Evolutionary conservation across 1,284 basidiomycete species (phyloP), one percentile per base, ranked within the genome.

Genomic region (Omphalotus olearius): DNA sequence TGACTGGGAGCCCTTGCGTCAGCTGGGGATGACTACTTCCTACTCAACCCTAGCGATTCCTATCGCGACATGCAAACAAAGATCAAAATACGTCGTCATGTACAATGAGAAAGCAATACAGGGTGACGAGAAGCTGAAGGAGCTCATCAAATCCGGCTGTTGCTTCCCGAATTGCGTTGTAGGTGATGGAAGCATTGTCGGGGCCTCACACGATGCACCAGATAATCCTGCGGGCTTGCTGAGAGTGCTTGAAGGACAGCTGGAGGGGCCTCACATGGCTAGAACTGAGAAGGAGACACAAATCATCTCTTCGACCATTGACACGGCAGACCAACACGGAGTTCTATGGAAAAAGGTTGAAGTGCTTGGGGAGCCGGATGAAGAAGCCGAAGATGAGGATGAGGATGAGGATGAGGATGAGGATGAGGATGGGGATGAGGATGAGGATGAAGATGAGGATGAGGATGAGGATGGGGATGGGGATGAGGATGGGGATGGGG

Each of bases 311-410:
- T 33, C 30, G 13, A 9, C 13, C 30, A 10, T 9, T 33, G 30
- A 33, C 9, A 9, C 30, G 7, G 5, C 23, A 5, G 23, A 23
- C 23, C 25, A n/a, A 7, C 7, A 55, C 17, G 63, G 43, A 60
- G 63, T 14, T 56, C 60, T 16, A 56, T 59, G 9, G 65, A 64
- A 23, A 58, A 57, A n/a, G 60, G 62, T 20, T 63, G 30, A 33
- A 33, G 30, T 60, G 17, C 60, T 59, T 0, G 63, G 61, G 18
- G 65, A 62, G n/a, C 61, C 59, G 11, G 65, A 64, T 23, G 63
- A 57, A 3, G 60, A 62, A 6, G 59, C 62, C 0, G 64, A 63
- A 6, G 65, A 60, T 23, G 64, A 64, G 20, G 57, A 55, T 2
- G 60, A 56, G 13, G 59, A 58, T 6, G 55, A 56, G 23, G 61